Conservation (phyloP, 176 grass and related monocot genomes). For the Triticum turgidum region DNA sequence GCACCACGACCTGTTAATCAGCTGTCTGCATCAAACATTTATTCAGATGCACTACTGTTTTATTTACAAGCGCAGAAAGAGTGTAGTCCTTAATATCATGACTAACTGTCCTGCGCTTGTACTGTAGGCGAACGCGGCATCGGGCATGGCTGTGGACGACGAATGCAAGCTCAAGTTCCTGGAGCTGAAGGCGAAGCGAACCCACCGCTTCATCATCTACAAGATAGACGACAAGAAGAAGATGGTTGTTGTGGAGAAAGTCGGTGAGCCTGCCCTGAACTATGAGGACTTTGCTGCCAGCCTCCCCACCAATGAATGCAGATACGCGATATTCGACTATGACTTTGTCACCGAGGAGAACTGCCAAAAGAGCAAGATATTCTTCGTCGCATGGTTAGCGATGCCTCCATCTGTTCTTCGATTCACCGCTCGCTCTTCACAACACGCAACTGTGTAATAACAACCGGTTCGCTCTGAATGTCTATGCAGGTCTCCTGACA, state of each 20-base stretch:
- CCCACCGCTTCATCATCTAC: constrained; percentile 70
- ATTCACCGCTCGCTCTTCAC: not conserved
- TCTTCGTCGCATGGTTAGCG: constrained; percentile 46
- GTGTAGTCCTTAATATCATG: not conserved
- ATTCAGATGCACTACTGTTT: not conserved
- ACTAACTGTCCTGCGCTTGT: not conserved
- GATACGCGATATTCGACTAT: constrained; percentile 67
- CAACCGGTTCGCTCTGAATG: not conserved
- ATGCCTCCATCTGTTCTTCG: not conserved
- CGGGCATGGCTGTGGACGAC: constrained; percentile 66
- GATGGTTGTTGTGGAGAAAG: constrained; percentile 60
- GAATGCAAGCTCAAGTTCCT: constrained; percentile 67
- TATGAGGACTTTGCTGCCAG: constrained; percentile 50
- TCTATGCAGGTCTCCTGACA: constrained; percentile 42
- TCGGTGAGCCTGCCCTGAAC: constrained; percentile 41
- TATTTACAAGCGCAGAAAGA: not conserved
- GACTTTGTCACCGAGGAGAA: constrained; percentile 61
- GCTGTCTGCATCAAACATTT: not conserved
- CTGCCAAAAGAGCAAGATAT: constrained; percentile 65
- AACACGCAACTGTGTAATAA: not conserved
- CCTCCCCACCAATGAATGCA: constrained; percentile 56
- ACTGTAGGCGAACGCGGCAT: constrained; percentile 53
- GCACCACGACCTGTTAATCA: not conserved
- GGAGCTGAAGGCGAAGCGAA: constrained; percentile 69
- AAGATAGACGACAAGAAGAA: constrained; percentile 77